These are phyloP conservation scores for Nannizzia gypsea DNA, from an alignment of 2,329 filamentous ascomycete genomes.

Conservation along the genomic window DNA sequence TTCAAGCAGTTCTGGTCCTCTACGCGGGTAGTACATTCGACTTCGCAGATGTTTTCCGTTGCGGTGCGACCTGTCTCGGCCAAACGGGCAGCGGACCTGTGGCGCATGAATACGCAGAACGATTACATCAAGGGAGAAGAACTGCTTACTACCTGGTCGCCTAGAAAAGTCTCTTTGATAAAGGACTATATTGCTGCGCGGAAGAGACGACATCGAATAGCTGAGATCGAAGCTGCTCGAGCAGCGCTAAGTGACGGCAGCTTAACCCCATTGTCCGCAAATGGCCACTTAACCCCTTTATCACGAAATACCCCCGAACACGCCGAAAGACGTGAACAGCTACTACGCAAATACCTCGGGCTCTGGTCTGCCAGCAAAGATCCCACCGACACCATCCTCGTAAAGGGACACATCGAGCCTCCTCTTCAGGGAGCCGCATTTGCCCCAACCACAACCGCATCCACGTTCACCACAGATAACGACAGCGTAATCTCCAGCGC, in stretches of 20 bases:
- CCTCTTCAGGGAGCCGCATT: constrained; percentile 27
- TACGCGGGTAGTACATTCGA: constrained; percentile 74
- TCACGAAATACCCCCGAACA: constrained; percentile 17
- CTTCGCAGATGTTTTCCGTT: constrained; percentile 74
- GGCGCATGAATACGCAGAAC: constrained; percentile 89
- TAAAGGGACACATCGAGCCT: constrained; percentile 35
- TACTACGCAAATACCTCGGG: constrained; percentile 32
- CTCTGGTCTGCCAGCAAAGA: constrained; percentile 34
- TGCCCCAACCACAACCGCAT: constrained; percentile 9
- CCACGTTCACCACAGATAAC: constrained; percentile 1
- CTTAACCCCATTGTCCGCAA: constrained; percentile 25
- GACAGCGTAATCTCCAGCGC: constrained; percentile 6
- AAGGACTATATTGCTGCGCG: constrained; percentile 68
- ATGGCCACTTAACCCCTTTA: constrained; percentile 25
- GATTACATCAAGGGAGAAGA: constrained; percentile 97
- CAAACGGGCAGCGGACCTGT: constrained; percentile 83
- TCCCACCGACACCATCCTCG: constrained; percentile 33
- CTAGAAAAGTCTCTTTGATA: constrained; percentile 81
- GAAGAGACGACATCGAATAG: constrained; percentile 60
- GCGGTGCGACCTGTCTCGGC: constrained; percentile 78
- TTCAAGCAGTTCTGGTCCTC: constrained; percentile 79
- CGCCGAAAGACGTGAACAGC: constrained; percentile 27
- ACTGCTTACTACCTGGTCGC: constrained; percentile 69
- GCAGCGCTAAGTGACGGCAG: constrained; percentile 32
- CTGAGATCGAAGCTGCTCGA: constrained; percentile 61